Percentiles rank a stretch among this genome's conserved stretches.
phyloP scores from a whole-genome alignment of 345 rosid species.

The Acer negundo region DNA sequence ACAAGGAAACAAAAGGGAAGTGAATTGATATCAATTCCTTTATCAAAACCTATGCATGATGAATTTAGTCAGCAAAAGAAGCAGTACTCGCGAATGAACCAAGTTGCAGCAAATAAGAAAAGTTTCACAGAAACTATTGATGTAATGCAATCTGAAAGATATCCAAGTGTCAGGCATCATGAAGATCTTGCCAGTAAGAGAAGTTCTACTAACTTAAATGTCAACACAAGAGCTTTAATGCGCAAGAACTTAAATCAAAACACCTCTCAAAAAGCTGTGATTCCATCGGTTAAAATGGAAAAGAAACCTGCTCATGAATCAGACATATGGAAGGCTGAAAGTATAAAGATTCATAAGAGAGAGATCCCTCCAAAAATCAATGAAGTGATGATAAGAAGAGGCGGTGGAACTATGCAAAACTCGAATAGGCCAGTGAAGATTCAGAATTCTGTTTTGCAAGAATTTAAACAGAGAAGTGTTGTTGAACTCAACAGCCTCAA shows the following conservation, averaged over 20 bases:
- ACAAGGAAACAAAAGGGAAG: conserved; percentile 33
- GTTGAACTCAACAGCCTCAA: conserved; percentile 26
- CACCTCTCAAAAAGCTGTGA: conserved; percentile 12
- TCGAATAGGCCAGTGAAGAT: conserved; percentile 35
- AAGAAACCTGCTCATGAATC: conserved; percentile 32
- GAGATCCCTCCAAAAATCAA: conserved; percentile 38
- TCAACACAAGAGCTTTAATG: conserved; percentile 24
- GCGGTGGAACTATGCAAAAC: conserved; percentile 33
- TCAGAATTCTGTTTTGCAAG: conserved; percentile 36
- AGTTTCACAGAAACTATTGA: conserved; percentile 29
- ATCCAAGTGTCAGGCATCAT: conserved; percentile 21
- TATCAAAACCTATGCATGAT: conserved; percentile 28
- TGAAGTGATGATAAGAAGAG: conserved; percentile 39
- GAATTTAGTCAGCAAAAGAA: conserved; percentile 34
- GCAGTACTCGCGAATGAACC: conserved; percentile 27
- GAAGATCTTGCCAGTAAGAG: conserved; percentile 20
- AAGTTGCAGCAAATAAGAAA: conserved; percentile 38
- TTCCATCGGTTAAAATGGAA: conserved; percentile 17
- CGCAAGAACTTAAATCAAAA: conserved; percentile 22
- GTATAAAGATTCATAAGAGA: conserved; percentile 26
- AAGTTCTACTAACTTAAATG: conserved; percentile 18
- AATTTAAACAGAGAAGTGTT: conserved; percentile 35
- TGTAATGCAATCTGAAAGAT: conserved; percentile 25
- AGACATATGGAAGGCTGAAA: conserved; percentile 30
- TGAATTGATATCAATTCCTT: conserved; percentile 23